These are phyloP conservation scores for Lasiosphaeris hirsuta DNA, from an alignment of 495 filamentous ascomycete genomes.

Conservation along the genomic window DNA sequence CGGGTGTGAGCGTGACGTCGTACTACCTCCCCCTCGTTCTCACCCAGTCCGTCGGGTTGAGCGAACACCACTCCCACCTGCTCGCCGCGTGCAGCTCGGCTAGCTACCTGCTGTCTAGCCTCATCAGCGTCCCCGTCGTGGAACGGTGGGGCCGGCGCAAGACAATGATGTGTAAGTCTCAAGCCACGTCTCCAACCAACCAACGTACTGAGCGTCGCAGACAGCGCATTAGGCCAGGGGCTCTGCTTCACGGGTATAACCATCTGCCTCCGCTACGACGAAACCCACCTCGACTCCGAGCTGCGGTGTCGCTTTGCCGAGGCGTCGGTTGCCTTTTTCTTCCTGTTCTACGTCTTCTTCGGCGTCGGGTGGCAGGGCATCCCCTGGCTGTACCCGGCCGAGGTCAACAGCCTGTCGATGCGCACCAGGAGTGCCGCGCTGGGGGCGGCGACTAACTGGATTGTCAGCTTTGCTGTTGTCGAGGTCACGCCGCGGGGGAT, in stretches of 20 bases:
- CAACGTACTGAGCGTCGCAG: neutral
- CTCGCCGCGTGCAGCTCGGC: conserved; percentile 26
- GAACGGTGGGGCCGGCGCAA: conserved; percentile 50
- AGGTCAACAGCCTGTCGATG: conserved; percentile 59
- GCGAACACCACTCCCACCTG: conserved; percentile 19
- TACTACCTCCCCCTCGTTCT: conserved; percentile 41
- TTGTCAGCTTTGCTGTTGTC: conserved; percentile 41
- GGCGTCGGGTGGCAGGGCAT: conserved; percentile 56
- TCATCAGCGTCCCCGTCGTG: conserved; percentile 49
- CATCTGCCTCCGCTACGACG: neutral
- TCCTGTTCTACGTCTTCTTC: conserved; percentile 48
- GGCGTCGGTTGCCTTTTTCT: conserved; percentile 56
- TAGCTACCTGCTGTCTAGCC: conserved; percentile 36
- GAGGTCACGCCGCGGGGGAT: conserved; percentile 59
- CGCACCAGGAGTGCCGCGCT: conserved; percentile 53
- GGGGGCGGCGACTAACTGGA: conserved; percentile 61
- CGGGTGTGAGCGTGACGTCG: conserved; percentile 24
- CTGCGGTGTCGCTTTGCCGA: too few relatives aligned
- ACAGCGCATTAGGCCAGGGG: neutral
- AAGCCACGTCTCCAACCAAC: neutral
- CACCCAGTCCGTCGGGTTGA: conserved; percentile 36
- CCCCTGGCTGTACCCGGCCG: conserved; percentile 61
- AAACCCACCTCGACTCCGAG: neutral
- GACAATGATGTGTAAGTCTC: conserved; percentile 47
- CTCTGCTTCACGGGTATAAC: neutral